Evolutionary conservation across 2,329 filamentous ascomycete species (phyloP).

Genomic region (Ophiocordyceps robertsii): DNA sequence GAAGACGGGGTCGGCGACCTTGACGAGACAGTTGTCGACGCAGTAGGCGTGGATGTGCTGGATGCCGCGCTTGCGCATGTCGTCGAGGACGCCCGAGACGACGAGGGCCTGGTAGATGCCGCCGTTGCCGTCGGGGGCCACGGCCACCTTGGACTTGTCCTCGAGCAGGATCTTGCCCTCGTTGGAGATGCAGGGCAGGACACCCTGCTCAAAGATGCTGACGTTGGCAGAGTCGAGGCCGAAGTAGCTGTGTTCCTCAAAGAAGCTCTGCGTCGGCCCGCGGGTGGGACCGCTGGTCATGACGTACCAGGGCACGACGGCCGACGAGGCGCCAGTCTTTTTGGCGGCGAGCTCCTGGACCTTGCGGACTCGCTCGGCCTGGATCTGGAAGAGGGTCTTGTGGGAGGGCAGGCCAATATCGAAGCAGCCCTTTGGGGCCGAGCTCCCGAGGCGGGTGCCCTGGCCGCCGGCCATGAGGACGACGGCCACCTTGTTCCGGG

Average conservation of each 20-base stretch:
- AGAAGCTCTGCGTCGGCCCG: conserved; percentile 85
- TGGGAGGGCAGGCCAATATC: conserved; percentile 86
- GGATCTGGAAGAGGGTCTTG: conserved; percentile 95
- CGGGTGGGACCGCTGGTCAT: conserved; percentile 97
- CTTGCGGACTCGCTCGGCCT: conserved; percentile 86
- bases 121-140: conserved; percentile 93
- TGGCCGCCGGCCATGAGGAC: conserved; percentile 97
- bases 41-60: conserved; percentile 96
- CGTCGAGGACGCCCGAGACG: conserved; percentile 63
- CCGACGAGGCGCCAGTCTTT: conserved; percentile 40
- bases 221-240: conserved; percentile 78
- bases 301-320: conserved; percentile 89
- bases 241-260: conserved; percentile 81
- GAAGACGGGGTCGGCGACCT: conserved; percentile 93
- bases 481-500: conserved; percentile 65
- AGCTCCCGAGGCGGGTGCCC: conserved; percentile 87
- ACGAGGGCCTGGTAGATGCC: conserved; percentile 90
- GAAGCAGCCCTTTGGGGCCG: conserved; percentile 93
- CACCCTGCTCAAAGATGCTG: conserved; percentile 89
- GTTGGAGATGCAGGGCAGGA: conserved; percentile 92
- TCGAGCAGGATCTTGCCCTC: conserved; percentile 95
- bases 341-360: conserved; percentile 69
- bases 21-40: conserved; percentile 98
- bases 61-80: conserved; percentile 82
- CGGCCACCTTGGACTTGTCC: conserved; percentile 78